Evolutionary conservation across 805 yeast species (phyloP).

Genomic region (Starmerella floricola): DNA sequence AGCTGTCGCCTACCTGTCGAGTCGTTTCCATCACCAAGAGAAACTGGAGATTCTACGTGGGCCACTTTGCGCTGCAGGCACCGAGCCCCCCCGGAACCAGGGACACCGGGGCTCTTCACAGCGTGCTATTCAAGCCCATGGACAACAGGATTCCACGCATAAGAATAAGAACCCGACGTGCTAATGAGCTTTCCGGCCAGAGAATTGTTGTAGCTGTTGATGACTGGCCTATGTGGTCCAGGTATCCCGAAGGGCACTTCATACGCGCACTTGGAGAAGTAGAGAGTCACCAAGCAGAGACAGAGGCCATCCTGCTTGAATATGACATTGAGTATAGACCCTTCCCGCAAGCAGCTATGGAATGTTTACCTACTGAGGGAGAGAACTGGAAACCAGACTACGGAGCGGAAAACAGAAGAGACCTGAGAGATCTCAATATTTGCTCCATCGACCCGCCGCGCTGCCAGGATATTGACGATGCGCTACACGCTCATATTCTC

Average conservation of each 20-base stretch:
- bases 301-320: slow-evolving; percentile 84
- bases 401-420: slow-evolving; percentile 51
- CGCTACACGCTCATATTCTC: slow-evolving; percentile 70
- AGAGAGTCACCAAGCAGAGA: slow-evolving; percentile 89
- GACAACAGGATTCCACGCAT: slow-evolving; percentile 80
- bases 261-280: slow-evolving; percentile 79
- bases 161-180: slow-evolving; percentile 76
- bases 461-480: slow-evolving; percentile 98
- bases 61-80: slow-evolving; percentile 53
- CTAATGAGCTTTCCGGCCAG: slow-evolving; percentile 69
- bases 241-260: slow-evolving; percentile 89
- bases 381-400: slow-evolving; percentile 64
- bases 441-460: slow-evolving; percentile 97
- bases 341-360: slow-evolving; percentile 80
- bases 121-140: slow-evolving; percentile 77
- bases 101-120: slow-evolving; percentile 57
- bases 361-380: slow-evolving; percentile 87
- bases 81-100: slow-evolving; percentile 19
- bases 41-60: slow-evolving; percentile 94
- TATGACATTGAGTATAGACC: slow-evolving; percentile 97
- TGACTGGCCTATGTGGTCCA: slow-evolving; percentile 76
- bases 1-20: slow-evolving; percentile 81
- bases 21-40: slow-evolving; percentile 81
- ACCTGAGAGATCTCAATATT: slow-evolving; percentile 74
- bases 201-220: slow-evolving; percentile 89